A percentile compares a stretch with the other conserved stretches of the same genome.
Evolutionary conservation across 2,329 filamentous ascomycete species (phyloP).

Genomic region (Aspergillus neotritici): DNA sequence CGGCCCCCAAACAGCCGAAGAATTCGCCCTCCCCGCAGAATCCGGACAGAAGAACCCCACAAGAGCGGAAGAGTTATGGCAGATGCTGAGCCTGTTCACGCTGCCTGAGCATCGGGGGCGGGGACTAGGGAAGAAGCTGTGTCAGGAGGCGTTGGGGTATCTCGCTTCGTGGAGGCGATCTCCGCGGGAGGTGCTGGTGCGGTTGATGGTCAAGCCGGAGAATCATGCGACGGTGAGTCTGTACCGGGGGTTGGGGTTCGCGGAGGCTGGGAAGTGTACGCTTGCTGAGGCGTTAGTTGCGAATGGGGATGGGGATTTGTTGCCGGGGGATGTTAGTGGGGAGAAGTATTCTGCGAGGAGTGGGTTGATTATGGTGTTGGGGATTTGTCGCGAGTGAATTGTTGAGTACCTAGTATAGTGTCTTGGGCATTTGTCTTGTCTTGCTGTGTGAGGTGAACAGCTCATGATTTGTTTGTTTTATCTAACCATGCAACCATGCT

Average conservation of each 20-base stretch:
- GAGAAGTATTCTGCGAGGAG: constrained; percentile 16
- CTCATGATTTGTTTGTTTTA: neutral
- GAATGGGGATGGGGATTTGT: constrained; percentile 25
- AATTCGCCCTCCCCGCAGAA: constrained; percentile 20
- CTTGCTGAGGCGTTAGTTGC: constrained; percentile 25
- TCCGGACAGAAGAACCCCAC: constrained; percentile 18
- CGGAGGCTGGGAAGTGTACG: constrained; percentile 22
- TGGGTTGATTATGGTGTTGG: constrained; percentile 16
- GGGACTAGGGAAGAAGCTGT: constrained; percentile 23
- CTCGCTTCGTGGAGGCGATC: constrained; percentile 8
- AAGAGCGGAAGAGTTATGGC: constrained; percentile 24
- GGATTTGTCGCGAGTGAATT: no score
- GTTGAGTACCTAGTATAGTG: no score
- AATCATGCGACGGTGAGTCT: constrained; percentile 22
- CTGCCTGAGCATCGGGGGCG: constrained; percentile 27
- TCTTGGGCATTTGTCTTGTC: no score
- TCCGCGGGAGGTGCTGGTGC: constrained; percentile 14
- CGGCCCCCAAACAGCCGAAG: constrained; percentile 19
- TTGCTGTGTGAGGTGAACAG: neutral
- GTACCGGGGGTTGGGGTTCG: constrained; percentile 26
- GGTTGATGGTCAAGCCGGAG: constrained; percentile 26
- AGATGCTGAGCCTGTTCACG: constrained; percentile 28
- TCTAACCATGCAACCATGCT: neutral
- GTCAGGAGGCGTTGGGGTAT: constrained; percentile 21
- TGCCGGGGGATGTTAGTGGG: constrained; percentile 21